These are phyloP conservation scores for Coemansia sp. DNA, from an alignment of 192 early-diverging fungal genomes.

Conservation along the genomic window DNA sequence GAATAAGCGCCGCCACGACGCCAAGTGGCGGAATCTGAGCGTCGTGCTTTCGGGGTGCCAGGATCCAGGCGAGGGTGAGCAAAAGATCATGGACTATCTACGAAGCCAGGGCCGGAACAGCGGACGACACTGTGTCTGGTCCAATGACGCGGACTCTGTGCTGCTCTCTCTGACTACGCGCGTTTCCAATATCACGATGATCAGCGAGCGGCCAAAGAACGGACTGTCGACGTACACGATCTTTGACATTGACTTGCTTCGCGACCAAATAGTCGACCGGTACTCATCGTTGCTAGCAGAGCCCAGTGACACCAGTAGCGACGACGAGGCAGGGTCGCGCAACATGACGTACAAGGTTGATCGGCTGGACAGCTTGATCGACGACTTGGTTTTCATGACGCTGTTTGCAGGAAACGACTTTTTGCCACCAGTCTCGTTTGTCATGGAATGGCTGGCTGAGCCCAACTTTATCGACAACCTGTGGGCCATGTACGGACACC, in stretches of 20 bases:
- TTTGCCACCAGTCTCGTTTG: constrained; percentile 62
- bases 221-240: constrained; percentile 12
- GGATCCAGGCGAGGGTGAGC: constrained; percentile 97
- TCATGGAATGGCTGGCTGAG: constrained; percentile 53
- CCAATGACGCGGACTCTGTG: constrained; percentile 92
- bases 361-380: constrained; percentile 64
- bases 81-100: constrained; percentile 98
- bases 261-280: constrained; percentile 63
- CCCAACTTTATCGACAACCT: constrained; percentile 55
- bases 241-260: constrained; percentile 15
- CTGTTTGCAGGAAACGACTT: constrained; percentile 97
- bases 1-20: constrained; percentile 69
- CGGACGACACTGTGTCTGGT: constrained; percentile 81
- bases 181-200: constrained; percentile 84
- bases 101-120: constrained; percentile 54
- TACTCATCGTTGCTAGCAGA: constrained; percentile 57
- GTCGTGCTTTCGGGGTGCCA: constrained; percentile 87
- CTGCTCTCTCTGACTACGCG: constrained; percentile 92
- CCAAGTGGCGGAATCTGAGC: constrained; percentile 75
- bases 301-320: constrained; percentile 23
- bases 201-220: constrained; percentile 80
- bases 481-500: constrained; percentile 47
- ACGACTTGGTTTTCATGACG: constrained; percentile 91
- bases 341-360: not conserved
- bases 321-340: constrained; percentile 17